Base-by-base conservation (phyloP, 495 filamentous ascomycete species). In the Xylaria palmicola region DNA sequence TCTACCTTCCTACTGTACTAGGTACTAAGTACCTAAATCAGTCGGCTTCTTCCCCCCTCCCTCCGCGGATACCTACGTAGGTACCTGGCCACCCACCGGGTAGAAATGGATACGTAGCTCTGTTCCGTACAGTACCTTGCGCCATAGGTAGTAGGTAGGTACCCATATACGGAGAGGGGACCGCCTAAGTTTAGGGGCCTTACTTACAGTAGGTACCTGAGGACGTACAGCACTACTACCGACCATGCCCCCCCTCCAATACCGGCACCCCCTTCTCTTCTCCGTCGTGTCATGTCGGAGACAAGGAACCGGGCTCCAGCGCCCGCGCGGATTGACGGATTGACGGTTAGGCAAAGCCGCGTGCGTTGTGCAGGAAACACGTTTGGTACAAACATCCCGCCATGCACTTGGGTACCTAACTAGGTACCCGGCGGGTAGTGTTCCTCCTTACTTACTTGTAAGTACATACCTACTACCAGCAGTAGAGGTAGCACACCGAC, bases 291-390 rank as follows among this genome's bases (percentile, higher is more conserved):
- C 32, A 40, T 55, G 50, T 62, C 44, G 60, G 53, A 43, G 52
- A 56, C 60, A 57, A 62, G 40, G 60, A 52, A 57, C 60, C 60
- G 60, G 59, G 60, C 43, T 48, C 52, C 51, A 57, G 44, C 43
- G 13, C 34, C 43, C 32, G 57, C 29, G 47, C 57, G 45, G 57
- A 52, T 57, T 54, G 29, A 48, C 55, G 55, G 55, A 34, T 47
- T 50, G 60, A 62, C 51, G 52, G 60, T 62, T 26, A 43, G 49
- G 44, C 59, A 52, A 56, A 50, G 60, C 60, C 60, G 60, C 43
- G 44, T 51, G 44, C 52, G 60, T 48, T 54, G 59, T 62, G 59
- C 40, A 61, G 57, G 49, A 55, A 55, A 55, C 59, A 59, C 39
- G 48, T 53, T 60, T 29, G 24, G 37, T 53, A 51, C 56, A 43